Conservation (phyloP, 768 basidiomycete species). For the Termitomyces sp. region DNA sequence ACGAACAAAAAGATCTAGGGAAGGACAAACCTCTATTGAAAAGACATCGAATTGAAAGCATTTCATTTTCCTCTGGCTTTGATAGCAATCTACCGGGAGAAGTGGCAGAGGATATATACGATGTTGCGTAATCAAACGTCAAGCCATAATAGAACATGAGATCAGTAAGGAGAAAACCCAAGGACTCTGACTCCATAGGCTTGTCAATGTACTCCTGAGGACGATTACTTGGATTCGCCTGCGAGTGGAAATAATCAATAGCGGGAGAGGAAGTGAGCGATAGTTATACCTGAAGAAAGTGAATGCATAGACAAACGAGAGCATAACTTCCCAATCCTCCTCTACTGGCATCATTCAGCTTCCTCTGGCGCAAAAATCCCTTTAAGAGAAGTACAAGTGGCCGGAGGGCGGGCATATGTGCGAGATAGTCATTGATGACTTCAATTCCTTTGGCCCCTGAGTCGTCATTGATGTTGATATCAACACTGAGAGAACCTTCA, state of each 20-base stretch:
- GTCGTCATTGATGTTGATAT: constrained; percentile 63
- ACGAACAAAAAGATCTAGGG: not conserved
- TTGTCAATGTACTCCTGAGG: constrained; percentile 37
- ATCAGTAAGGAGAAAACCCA: constrained; percentile 59
- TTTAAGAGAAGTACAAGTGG: constrained; percentile 64
- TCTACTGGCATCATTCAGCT: constrained; percentile 60
- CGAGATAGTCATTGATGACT: constrained; percentile 50
- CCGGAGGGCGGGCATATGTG: constrained; percentile 52
- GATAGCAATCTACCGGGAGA: constrained; percentile 28
- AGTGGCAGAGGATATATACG: constrained; percentile 33
- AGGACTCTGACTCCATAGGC: constrained; percentile 45
- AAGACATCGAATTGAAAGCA: constrained; percentile 40
- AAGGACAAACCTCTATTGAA: constrained; percentile 31
- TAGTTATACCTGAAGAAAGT: constrained; percentile 60
- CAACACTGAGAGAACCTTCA: constrained; percentile 54
- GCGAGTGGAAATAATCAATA: not conserved
- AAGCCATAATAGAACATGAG: constrained; percentile 67
- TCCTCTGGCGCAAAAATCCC: constrained; percentile 51
- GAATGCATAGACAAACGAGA: constrained; percentile 58
- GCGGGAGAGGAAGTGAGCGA: not conserved
- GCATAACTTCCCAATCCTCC: constrained; percentile 68
- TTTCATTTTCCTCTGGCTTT: constrained; percentile 20
- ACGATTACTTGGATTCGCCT: constrained; percentile 64
- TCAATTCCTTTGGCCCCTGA: constrained; percentile 52
- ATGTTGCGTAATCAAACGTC: constrained; percentile 34